A percentile compares a stretch with the other conserved stretches of the same genome.
These are phyloP conservation scores for Helicocarpus griseus DNA, from an alignment of 2,329 filamentous ascomycete genomes.

Conservation along the genomic window DNA sequence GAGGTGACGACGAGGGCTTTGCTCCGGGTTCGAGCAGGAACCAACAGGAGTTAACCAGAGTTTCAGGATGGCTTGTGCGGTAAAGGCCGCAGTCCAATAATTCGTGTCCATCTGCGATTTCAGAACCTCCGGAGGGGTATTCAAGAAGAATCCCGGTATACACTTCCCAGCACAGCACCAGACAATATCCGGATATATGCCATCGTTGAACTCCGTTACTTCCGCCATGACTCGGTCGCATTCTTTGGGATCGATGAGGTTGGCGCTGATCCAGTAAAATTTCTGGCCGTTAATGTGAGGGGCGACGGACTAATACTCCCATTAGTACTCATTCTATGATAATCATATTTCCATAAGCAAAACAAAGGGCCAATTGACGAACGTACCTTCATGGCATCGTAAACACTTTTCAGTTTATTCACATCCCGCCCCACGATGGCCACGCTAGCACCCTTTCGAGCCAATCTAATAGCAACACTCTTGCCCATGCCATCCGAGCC, in stretches of 20 bases:
- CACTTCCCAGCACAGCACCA: conserved; percentile 81
- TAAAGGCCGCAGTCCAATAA: conserved; percentile 78
- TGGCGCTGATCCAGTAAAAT: conserved; percentile 75
- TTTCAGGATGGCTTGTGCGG: conserved; percentile 68
- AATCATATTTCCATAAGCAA: too few relatives aligned
- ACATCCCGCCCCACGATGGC: conserved; percentile 74
- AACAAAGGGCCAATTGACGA: background rate
- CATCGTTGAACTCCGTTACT: conserved; percentile 69
- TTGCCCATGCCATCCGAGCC: conserved; percentile 89
- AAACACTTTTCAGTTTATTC: conserved; percentile 60
- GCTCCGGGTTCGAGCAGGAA: conserved; percentile 20
- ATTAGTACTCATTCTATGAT: conserved; percentile 7
- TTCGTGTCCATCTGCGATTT: conserved; percentile 83
- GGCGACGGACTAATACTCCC: conserved; percentile 54
- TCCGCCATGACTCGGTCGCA: conserved; percentile 61
- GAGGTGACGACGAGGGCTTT: conserved; percentile 53
- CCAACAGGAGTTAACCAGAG: conserved; percentile 54
- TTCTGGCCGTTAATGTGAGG: conserved; percentile 57
- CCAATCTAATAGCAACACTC: conserved; percentile 61
- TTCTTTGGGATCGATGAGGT: conserved; percentile 63
- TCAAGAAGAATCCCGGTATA: conserved; percentile 65
- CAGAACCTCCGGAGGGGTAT: conserved; percentile 57
- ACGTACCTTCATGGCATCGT: conserved; percentile 55
- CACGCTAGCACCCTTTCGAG: conserved; percentile 75
- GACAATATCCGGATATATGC: conserved; percentile 65